Conservation (phyloP, 2,329 filamentous ascomycete species). For the Apiospora arundinis region DNA sequence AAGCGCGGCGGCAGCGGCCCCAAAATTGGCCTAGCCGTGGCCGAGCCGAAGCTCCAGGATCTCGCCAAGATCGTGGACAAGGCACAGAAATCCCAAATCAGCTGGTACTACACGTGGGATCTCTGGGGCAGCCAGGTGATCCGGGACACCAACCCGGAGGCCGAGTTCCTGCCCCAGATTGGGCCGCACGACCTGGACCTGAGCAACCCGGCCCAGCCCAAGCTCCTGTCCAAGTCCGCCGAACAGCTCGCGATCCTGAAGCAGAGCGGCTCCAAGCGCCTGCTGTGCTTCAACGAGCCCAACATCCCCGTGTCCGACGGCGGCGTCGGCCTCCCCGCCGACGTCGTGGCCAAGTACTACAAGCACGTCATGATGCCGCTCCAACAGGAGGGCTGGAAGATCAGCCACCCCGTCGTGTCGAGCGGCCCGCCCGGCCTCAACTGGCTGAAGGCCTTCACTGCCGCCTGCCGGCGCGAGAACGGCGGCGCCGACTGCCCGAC, state of each 20-base stretch:
- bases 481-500: conserved; percentile 43
- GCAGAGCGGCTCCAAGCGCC: conserved; percentile 11
- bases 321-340: conserved; percentile 45
- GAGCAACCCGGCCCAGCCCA: not conserved
- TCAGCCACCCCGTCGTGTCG: conserved; percentile 49
- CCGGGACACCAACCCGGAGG: conserved; percentile 28
- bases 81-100: conserved; percentile 37
- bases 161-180: conserved; percentile 46
- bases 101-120: conserved; percentile 53
- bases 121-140: conserved; percentile 31
- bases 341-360: conserved; percentile 47
- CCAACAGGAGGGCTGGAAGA: conserved; percentile 39
- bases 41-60: not conserved
- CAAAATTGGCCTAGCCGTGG: conserved; percentile 3
- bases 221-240: not conserved
- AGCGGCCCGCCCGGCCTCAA: conserved; percentile 45
- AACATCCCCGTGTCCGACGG: too few relatives aligned
- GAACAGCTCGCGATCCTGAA: conserved; percentile 35
- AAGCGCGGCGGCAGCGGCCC: not conserved
- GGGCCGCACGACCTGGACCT: conserved; percentile 29
- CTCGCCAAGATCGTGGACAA: not conserved
- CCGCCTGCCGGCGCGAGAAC: conserved; percentile 46
- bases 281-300: conserved; percentile 50
- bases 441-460: conserved; percentile 48
- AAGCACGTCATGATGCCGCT: conserved; percentile 45